Base-by-base conservation (phyloP, 2,329 filamentous ascomycete genomes). In the Tricladium varicosporioides region DNA sequence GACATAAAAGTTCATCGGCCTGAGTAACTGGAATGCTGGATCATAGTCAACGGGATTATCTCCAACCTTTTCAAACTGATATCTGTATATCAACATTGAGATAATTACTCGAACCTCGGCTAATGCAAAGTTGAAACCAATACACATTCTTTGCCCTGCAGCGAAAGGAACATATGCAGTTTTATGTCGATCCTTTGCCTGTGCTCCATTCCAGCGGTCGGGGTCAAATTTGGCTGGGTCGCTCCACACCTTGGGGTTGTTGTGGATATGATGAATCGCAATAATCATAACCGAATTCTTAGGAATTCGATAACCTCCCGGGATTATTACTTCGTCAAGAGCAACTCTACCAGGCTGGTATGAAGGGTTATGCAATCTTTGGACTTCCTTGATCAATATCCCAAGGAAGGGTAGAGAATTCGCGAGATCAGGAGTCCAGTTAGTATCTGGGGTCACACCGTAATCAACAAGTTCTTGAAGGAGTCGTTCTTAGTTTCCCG, bases 341-440 rank as follows among this genome's bases (percentile, higher is more conserved):
- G 76, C 72, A 2, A 73, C 80, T 8, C 78, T 75, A 4, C 70
- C 77, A 0, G 78, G 74, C 50, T 80, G 77, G 68, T 74, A 79
- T 15, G 75, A 76, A 0, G 76, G 74, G 56, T 75, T 78, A 65
- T 78, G 76, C 2, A 69, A 66, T 5, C 76, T 71, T 59, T 76
- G 76, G 2, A 70, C 75, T 58, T 79, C 77, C 60, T 78, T 78
- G 65, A 79, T 70, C 56, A 74, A 75, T 11, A 70, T 71, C 48
- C 74, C 74, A 5, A 76, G 65, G 56, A 73, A 75, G 0, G 63
- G 57, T 1, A 78, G 68, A 11, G 68, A 60, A 5, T 74, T 66
- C 2, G 69, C 67, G 18, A 73, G 50, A 27, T 74, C 72, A 0
- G 70, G 65, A 0, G 71, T 73, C 50, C 70, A 69, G 15, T 66